phyloP scores from a whole-genome alignment of 768 basidiomycete species.

The Psilocybe subaeruginosa region DNA sequence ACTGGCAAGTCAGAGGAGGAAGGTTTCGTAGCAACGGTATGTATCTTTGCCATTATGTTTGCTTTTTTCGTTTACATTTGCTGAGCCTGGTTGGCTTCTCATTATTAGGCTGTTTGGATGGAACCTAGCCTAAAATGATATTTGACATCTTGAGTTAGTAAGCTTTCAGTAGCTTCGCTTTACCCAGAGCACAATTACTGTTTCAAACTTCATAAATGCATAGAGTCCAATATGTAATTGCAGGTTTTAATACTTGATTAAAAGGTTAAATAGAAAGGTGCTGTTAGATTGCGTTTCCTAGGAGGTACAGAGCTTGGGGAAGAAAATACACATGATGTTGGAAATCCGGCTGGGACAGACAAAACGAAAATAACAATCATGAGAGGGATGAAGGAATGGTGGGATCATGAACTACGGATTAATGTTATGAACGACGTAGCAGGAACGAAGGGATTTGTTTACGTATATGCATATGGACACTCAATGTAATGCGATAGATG shows the following conservation, averaged over 20 bases:
- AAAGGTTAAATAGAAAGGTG: neutral
- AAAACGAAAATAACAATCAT: slow-evolving; percentile 16
- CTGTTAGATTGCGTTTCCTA: slow-evolving; percentile 8
- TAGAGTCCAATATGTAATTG: neutral
- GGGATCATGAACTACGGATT: slow-evolving; percentile 7
- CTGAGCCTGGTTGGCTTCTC: neutral
- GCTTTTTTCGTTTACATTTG: neutral
- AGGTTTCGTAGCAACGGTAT: slow-evolving; percentile 49
- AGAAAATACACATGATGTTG: slow-evolving; percentile 17
- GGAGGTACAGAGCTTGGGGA: slow-evolving; percentile 11
- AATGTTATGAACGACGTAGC: neutral
- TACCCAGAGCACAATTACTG: neutral
- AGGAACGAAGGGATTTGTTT: neutral
- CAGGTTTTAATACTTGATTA: neutral
- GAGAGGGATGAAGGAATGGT: slow-evolving; percentile 12
- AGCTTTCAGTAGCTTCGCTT: neutral
- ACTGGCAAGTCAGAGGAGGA: slow-evolving; percentile 60
- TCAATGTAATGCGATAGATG: slow-evolving; percentile 5
- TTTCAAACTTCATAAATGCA: neutral
- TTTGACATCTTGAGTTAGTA: neutral
- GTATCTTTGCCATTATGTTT: slow-evolving; percentile 23
- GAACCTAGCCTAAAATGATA: slow-evolving; percentile 32
- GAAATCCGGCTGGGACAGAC: slow-evolving; percentile 1
- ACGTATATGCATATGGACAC: neutral
- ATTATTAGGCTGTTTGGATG: slow-evolving; percentile 46